phyloP scores from a whole-genome alignment of 495 filamentous ascomycete genomes.

The Talaromyces borbonicus region DNA sequence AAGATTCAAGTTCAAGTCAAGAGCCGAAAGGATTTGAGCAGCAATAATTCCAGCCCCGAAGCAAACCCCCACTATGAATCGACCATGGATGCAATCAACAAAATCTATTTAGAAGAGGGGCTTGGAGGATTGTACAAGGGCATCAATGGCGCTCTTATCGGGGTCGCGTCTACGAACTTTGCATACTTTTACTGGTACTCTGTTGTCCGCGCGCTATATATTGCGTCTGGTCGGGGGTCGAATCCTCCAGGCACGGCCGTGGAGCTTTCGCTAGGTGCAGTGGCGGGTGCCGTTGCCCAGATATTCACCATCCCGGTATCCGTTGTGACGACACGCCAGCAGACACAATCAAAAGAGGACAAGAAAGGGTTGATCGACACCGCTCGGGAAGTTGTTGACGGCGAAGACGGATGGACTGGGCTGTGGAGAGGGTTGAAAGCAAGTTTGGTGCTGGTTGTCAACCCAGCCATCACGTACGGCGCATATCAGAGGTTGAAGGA shows the following conservation, averaged over 20 bases:
- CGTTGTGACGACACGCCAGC: slow-evolving; percentile 90
- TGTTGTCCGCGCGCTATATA: slow-evolving; percentile 71
- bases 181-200: slow-evolving; percentile 99
- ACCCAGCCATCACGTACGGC: slow-evolving; percentile 96
- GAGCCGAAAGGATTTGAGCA: slow-evolving; percentile 33
- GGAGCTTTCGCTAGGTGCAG: slow-evolving; percentile 80
- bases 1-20: slow-evolving; percentile 95
- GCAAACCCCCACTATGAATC: slow-evolving; percentile 67
- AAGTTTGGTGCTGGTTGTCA: slow-evolving; percentile 90
- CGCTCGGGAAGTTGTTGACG: slow-evolving; percentile 74
- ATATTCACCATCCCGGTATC: slow-evolving; percentile 94
- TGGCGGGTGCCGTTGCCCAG: slow-evolving; percentile 86
- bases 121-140: slow-evolving; percentile 78
- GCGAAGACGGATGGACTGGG: slow-evolving; percentile 82
- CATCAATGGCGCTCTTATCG: slow-evolving; percentile 74
- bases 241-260: slow-evolving; percentile 68
- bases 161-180: slow-evolving; percentile 96
- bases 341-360: slow-evolving; percentile 77
- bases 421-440: slow-evolving; percentile 95
- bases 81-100: slow-evolving; percentile 76
- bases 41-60: slow-evolving; percentile 14
- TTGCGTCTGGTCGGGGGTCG: slow-evolving; percentile 51
- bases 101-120: slow-evolving; percentile 79
- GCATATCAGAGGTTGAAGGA: slow-evolving; percentile 88
- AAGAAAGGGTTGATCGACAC: slow-evolving; percentile 84